These are phyloP conservation scores for Fusarium napiforme DNA, from an alignment of 2,329 filamentous ascomycete genomes.

Conservation along the genomic window DNA sequence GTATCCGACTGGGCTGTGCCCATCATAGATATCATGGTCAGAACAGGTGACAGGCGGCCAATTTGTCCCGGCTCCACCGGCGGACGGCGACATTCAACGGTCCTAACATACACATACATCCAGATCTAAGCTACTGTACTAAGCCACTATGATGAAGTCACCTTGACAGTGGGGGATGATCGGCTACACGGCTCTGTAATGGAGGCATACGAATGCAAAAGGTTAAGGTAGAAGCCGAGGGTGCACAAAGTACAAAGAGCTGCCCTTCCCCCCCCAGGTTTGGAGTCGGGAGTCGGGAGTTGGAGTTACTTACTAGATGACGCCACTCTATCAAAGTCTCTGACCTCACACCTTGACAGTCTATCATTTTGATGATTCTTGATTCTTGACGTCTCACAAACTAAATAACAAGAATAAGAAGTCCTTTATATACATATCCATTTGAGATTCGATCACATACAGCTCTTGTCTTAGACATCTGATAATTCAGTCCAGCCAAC, in stretches of 20 bases:
- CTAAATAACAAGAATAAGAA: neutral
- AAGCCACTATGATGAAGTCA: conserved; percentile 41
- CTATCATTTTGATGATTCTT: neutral
- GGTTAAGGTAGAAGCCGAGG: neutral
- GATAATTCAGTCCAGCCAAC: neutral
- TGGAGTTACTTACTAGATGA: conserved; percentile 14
- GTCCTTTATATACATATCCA: neutral
- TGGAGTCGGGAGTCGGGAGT: neutral
- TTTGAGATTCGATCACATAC: neutral
- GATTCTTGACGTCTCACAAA: neutral
- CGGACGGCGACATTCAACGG: conserved; percentile 10
- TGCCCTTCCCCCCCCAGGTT: neutral
- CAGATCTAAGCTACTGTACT: conserved; percentile 20
- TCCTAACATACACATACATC: neutral
- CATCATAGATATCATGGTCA: neutral
- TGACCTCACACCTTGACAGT: conserved; percentile 17
- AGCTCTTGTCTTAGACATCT: neutral
- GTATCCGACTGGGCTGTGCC: neutral
- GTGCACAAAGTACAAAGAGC: conserved; percentile 30
- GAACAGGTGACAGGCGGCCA: neutral
- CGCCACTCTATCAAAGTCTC: conserved; percentile 27
- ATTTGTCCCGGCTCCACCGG: conserved; percentile 7
- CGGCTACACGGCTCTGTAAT: conserved; percentile 21
- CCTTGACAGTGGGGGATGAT: conserved; percentile 13
- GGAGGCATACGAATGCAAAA: conserved; percentile 17